Evolutionary conservation across 441 rosid genomes (phyloP).

Genomic region (Aquilaria agallochum): DNA sequence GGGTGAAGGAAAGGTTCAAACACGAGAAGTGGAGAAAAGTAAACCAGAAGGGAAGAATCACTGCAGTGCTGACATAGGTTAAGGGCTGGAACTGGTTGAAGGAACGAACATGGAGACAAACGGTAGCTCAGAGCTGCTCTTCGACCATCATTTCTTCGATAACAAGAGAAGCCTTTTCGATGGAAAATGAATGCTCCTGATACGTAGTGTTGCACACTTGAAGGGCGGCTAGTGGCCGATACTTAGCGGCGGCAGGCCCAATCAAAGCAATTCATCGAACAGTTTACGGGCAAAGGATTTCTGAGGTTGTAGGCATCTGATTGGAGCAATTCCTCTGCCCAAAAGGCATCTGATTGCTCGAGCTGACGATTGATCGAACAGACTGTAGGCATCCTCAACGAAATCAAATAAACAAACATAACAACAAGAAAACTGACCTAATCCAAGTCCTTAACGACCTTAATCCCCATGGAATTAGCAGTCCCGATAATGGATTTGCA

Average conservation of each 20-base stretch:
- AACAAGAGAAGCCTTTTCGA: slow-evolving; percentile 50
- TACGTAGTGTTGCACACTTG: slow-evolving; percentile 28
- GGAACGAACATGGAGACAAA: slow-evolving; percentile 76
- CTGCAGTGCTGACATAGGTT: slow-evolving; percentile 46
- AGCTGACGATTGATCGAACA: too few relatives aligned
- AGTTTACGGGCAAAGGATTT: too few relatives aligned
- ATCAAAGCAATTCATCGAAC: too few relatives aligned
- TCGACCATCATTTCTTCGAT: slow-evolving; percentile 54
- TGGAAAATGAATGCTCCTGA: slow-evolving; percentile 4
- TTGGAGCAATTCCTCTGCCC: too few relatives aligned
- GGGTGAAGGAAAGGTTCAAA: too few relatives aligned
- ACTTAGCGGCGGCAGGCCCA: slow-evolving; percentile 6
- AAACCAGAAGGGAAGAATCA: slow-evolving; percentile 33
- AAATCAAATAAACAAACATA: too few relatives aligned
- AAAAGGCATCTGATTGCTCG: too few relatives aligned
- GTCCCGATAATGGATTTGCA: slow-evolving; percentile 81
- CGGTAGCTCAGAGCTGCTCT: slow-evolving; percentile 82
- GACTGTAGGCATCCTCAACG: too few relatives aligned
- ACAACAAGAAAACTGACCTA: slow-evolving; percentile 13
- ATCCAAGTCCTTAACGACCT: slow-evolving; percentile 75
- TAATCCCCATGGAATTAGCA: slow-evolving; percentile 86
- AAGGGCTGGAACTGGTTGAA: slow-evolving; percentile 52
- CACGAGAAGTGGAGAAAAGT: too few relatives aligned
- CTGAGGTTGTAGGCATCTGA: too few relatives aligned
- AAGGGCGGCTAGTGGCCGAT: slow-evolving; percentile 25